Evolutionary conservation across 2,329 filamentous ascomycete genomes (phyloP).

Genomic region (Cucurbitaria berberidis): DNA sequence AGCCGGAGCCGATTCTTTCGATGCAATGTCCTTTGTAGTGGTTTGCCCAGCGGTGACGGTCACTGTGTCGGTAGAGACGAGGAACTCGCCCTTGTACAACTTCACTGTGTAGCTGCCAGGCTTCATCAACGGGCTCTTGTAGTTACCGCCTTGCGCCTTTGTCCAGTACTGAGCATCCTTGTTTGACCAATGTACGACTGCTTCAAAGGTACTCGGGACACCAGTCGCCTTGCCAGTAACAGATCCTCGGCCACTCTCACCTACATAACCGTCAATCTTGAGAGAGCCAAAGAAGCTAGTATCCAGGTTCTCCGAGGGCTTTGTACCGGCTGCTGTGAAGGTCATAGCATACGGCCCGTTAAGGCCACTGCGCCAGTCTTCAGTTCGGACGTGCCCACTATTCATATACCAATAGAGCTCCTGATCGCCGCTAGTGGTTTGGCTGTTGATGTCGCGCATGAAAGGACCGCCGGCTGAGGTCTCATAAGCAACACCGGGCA

Average conservation of each 20-base stretch:
- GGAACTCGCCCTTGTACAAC: slow-evolving; percentile 27
- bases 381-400: slow-evolving; percentile 30
- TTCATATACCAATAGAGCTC: slow-evolving; percentile 37
- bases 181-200: slow-evolving; percentile 66
- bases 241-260: slow-evolving; percentile 21
- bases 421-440: slow-evolving; percentile 24
- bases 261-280: slow-evolving; percentile 26
- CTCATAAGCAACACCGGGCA: slow-evolving; percentile 32
- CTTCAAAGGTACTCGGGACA: slow-evolving; percentile 24
- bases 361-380: slow-evolving; percentile 29
- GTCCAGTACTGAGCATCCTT: slow-evolving; percentile 66
- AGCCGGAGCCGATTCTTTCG: slow-evolving; percentile 18
- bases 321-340: slow-evolving; percentile 19
- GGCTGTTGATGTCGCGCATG: slow-evolving; percentile 35
- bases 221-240: slow-evolving; percentile 25
- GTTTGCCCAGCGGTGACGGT: slow-evolving; percentile 26
- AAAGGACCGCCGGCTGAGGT: slow-evolving; percentile 30
- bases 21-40: slow-evolving; percentile 23
- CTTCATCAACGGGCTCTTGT: slow-evolving; percentile 28
- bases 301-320: slow-evolving; percentile 24
- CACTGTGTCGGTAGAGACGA: slow-evolving; percentile 24
- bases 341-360: slow-evolving; percentile 31
- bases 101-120: slow-evolving; percentile 28
- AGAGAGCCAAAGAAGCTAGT: slow-evolving; percentile 28
- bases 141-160: slow-evolving; percentile 20